Evolutionary conservation across 352 stramenopile genomes (phyloP).

Genomic region (Elongisporangium anandrum): DNA sequence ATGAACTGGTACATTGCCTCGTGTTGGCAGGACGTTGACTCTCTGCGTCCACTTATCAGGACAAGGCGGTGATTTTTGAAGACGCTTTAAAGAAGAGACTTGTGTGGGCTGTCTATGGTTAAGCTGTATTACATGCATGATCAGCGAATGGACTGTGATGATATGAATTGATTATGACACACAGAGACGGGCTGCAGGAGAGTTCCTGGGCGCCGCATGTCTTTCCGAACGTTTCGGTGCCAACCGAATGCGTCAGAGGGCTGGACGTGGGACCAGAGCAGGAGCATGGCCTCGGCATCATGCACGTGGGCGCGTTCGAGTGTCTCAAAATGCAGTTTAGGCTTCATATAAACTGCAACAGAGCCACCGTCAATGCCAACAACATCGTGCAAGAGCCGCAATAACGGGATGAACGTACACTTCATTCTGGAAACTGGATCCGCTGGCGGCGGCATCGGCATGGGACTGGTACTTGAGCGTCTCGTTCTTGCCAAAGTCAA

Average conservation of each 20-base stretch:
- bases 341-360: conserved; percentile 79
- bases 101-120: background rate
- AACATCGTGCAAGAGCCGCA: conserved; percentile 6
- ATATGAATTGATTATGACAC: conserved; percentile 1
- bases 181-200: background rate
- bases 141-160: background rate
- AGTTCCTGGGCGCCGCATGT: background rate
- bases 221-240: background rate
- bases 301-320: background rate
- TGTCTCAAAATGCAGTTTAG: conserved; percentile 19
- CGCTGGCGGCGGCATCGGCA: conserved; percentile 78
- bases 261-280: background rate
- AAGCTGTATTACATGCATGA: background rate
- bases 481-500: conserved; percentile 86
- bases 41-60: too few species aligned
- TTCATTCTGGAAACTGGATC: conserved; percentile 90
- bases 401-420: conserved; percentile 48
- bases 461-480: conserved; percentile 88
- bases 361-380: background rate
- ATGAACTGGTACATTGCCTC: too few species aligned
- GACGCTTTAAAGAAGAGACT: too few species aligned
- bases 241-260: background rate
- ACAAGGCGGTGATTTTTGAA: too few species aligned
- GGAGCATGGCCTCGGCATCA: background rate
- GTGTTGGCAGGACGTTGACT: too few species aligned